phyloP scores from a whole-genome alignment of 768 basidiomycete genomes.

The Myochromella boudieri region DNA sequence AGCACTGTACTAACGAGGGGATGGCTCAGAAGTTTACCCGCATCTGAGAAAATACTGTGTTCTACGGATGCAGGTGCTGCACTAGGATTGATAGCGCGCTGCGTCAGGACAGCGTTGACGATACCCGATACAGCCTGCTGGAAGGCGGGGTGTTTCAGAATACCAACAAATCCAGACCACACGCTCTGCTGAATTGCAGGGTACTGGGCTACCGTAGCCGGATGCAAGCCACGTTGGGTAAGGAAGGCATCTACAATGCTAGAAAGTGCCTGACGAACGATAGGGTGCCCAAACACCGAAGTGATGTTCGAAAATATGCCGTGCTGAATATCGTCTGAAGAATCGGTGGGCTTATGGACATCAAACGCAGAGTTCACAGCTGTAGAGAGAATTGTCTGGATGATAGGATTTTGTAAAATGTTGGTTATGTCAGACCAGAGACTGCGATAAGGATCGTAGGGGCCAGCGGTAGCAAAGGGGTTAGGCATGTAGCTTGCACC shows the following conservation, averaged over 20 bases:
- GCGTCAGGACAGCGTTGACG: background rate
- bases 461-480: background rate
- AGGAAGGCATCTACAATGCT: background rate
- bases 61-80: background rate
- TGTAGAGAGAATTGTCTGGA: no score
- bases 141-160: conserved; percentile 1
- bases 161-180: background rate
- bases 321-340: no score
- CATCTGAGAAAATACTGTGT: background rate
- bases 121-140: conserved; percentile 1
- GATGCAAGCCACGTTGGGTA: background rate
- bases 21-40: background rate
- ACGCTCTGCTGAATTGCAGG: conserved; percentile 1
- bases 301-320: background rate
- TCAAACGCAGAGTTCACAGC: background rate
- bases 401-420: background rate
- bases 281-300: background rate
- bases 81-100: background rate
- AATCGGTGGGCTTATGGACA: background rate
- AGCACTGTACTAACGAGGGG: background rate
- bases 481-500: no score
- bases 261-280: background rate
- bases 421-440: background rate
- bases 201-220: background rate
- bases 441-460: background rate